Evolutionary conservation across 805 yeast genomes (phyloP), one percentile per base, ranked within the genome.

Genomic region (Hanseniaspora mollemarum): DNA sequence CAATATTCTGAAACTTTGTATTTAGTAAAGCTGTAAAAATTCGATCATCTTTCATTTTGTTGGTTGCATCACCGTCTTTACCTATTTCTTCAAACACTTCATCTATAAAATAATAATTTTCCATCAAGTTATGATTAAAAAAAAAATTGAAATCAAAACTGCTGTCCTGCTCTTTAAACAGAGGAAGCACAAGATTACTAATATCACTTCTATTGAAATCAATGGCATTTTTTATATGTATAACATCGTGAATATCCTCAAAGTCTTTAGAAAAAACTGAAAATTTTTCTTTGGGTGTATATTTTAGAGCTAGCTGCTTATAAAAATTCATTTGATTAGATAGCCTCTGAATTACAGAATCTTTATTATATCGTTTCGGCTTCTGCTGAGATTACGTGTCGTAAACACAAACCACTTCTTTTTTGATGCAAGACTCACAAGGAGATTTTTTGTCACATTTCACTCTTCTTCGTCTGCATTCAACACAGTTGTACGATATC

Each of bases 371-470:
- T 43, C 58, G 58, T 46, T 59, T 62, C 4, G 69, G 69, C 10
- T 62, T 59, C 12, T 51, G 39, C 51, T 65, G 68, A 15, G 54
- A 55, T n/a, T 59, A 62, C 1, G 62, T 58, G 45, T 65, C 69
- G 50, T 65, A 65, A 3, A 63, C 43, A 53, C 69, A 65, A 7
- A 51, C 32, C n/a, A 62, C 35, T 21, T 57, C 59, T 33, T 58
- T 57, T 43, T 60, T 58, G 9, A 53, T 49, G 53, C 69, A 65
- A 29, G 67, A 52, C 5, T 57, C 46, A 53, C 69, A 65, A n/a
- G 54, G 36, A 16, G 66, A 65, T 50, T 63, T 64, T 38, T 60
- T 59, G 52, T 65, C 67, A 50, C 69, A 65, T 49, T 60, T 64
- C 0, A 66, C 61, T 53, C 64, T 63, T 1, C 64, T 58, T 45